Evolutionary conservation across 106 monocot species (phyloP).

Genomic region (Apostasia ramifera): DNA sequence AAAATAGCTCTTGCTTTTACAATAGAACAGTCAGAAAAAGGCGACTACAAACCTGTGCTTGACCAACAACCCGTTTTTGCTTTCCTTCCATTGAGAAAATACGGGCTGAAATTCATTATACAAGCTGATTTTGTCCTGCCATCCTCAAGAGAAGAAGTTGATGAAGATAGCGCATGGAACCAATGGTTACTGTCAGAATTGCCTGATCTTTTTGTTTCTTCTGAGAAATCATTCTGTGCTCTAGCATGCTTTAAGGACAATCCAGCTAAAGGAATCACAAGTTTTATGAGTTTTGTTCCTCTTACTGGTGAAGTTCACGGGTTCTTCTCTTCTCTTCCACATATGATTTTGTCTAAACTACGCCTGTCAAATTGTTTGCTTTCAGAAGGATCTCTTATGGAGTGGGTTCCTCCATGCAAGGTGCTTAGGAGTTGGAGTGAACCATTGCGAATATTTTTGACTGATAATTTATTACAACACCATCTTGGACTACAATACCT

Average conservation of each 20-base stretch:
- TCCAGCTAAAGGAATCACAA: conserved; percentile 46
- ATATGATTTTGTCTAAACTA: conserved; percentile 49
- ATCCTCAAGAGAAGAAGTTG: conserved; percentile 71
- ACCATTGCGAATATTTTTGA: conserved; percentile 23
- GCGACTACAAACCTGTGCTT: conserved; percentile 28
- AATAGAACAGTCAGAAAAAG: conserved; percentile 28
- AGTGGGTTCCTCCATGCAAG: conserved; percentile 56
- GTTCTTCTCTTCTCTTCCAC: conserved; percentile 54
- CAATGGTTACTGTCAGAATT: conserved; percentile 57
- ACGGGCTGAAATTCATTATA: conserved; percentile 64
- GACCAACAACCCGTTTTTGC: conserved; percentile 62
- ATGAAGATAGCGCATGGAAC: conserved; percentile 69
- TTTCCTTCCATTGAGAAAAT: conserved; percentile 61
- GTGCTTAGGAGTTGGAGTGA: conserved; percentile 51
- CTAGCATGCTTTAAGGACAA: conserved; percentile 43
- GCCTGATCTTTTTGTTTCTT: conserved; percentile 47
- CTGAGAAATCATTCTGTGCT: conserved; percentile 37
- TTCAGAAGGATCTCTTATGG: conserved; percentile 24
- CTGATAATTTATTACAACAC: conserved; percentile 36
- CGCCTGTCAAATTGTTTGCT: conserved; percentile 47
- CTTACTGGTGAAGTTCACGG: conserved; percentile 58
- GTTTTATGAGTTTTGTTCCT: conserved; percentile 64
- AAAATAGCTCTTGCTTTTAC: conserved; percentile 60
- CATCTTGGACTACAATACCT: conserved; percentile 56
- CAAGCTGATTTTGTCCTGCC: conserved; percentile 69